Percentiles rank a stretch among this genome's conserved stretches.
These are phyloP conservation scores for Euclidium syriacum DNA, from an alignment of 345 rosid species.

Conservation along the genomic window DNA sequence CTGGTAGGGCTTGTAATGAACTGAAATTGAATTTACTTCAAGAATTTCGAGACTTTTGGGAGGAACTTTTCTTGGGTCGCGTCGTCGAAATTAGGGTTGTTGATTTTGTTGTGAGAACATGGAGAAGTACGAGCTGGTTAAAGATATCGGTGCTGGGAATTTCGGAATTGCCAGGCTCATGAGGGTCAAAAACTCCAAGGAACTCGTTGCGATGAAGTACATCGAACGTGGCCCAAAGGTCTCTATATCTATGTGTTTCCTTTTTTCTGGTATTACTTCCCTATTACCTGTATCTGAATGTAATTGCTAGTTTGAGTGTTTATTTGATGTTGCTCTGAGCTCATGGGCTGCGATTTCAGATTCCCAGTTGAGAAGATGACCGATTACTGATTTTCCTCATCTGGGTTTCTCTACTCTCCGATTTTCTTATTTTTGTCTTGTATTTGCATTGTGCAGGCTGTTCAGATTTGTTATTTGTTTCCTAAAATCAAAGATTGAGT, in stretches of 20 bases:
- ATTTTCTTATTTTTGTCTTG: too few relatives aligned
- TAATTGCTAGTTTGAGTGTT: neutral
- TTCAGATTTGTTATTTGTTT: neutral
- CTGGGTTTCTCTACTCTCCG: neutral
- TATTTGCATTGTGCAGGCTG: neutral
- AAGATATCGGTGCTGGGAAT: constrained; percentile 86
- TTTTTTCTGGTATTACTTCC: neutral
- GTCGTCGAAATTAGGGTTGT: neutral
- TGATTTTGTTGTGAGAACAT: constrained; percentile 21
- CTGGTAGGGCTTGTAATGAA: constrained; percentile 1
- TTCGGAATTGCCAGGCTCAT: constrained; percentile 86
- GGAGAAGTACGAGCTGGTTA: constrained; percentile 79
- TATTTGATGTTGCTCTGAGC: neutral
- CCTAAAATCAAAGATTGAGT: neutral
- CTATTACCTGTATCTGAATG: neutral
- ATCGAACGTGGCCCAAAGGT: constrained; percentile 87
- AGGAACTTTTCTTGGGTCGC: neutral
- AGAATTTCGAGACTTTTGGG: neutral
- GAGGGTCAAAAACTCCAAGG: constrained; percentile 65
- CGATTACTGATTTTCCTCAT: neutral
- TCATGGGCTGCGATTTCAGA: neutral
- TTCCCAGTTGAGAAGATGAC: neutral
- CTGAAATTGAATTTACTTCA: constrained; percentile 9
- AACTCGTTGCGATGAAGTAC: constrained; percentile 85
- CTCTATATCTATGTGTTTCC: too few relatives aligned